phyloP scores from a whole-genome alignment of 495 filamentous ascomycete genomes.

The Daldinia childiae region DNA sequence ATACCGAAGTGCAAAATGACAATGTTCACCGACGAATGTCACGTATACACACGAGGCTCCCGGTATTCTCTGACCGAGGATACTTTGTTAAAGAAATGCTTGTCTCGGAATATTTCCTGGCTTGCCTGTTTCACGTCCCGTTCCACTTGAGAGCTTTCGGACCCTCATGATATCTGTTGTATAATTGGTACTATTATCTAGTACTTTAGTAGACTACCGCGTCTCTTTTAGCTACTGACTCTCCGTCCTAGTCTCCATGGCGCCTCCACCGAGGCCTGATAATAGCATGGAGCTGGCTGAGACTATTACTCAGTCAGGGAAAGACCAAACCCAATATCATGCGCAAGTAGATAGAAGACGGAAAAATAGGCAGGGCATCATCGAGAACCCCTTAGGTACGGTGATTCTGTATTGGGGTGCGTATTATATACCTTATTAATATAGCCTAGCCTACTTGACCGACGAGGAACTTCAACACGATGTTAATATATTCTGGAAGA shows the following conservation, averaged over 20 bases:
- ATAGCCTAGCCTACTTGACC: constrained; percentile 33
- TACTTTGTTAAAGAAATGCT: constrained; percentile 1
- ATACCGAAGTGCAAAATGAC: constrained; percentile 2
- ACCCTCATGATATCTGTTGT: neutral
- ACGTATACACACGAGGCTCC: constrained; percentile 4
- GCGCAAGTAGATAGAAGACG: constrained; percentile 31
- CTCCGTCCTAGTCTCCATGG: neutral
- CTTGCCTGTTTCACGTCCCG: neutral
- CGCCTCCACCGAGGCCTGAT: neutral
- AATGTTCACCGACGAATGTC: constrained; percentile 6
- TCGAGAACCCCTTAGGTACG: constrained; percentile 45
- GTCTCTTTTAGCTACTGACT: constrained; percentile 8
- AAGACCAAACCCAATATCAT: neutral
- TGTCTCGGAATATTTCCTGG: constrained; percentile 1
- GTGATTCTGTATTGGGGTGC: neutral
- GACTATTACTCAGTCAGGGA: neutral
- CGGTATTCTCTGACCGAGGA: constrained; percentile 8
- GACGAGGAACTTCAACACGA: constrained; percentile 43
- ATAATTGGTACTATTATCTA: neutral
- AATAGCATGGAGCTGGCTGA: constrained; percentile 15
- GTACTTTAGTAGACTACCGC: constrained; percentile 24
- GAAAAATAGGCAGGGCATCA: constrained; percentile 34
- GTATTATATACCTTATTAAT: constrained; percentile 8
- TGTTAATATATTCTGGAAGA: constrained; percentile 31
- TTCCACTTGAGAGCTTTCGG: neutral